A percentile compares a stretch with the other conserved stretches of the same genome.
These are phyloP conservation scores for Cytospora schulzeri DNA, from an alignment of 2,329 filamentous ascomycete species.

Conservation along the genomic window DNA sequence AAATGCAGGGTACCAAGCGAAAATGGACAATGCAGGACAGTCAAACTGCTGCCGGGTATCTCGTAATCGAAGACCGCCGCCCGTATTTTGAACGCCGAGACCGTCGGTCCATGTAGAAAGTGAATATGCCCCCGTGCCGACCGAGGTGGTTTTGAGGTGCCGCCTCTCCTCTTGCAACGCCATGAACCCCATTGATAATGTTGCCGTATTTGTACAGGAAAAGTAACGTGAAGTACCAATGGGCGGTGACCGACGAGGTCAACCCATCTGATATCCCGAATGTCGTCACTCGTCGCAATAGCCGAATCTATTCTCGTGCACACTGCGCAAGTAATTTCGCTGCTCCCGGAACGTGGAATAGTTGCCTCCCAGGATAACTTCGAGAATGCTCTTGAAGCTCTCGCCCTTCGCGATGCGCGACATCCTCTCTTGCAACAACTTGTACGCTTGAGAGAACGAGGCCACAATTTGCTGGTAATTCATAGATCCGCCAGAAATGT, in stretches of 20 bases:
- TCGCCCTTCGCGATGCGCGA: slow-evolving; percentile 42
- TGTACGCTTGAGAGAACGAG: slow-evolving; percentile 69
- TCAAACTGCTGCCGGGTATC: slow-evolving; percentile 26
- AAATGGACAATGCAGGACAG: slow-evolving; percentile 14
- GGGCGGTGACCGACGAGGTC: not conserved
- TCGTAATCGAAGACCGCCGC: slow-evolving; percentile 18
- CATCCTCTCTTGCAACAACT: slow-evolving; percentile 61
- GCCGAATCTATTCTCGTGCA: slow-evolving; percentile 49
- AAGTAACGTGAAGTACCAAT: not conserved
- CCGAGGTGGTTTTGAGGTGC: not conserved
- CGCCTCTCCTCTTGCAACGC: slow-evolving; percentile 3
- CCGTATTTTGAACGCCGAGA: slow-evolving; percentile 24
- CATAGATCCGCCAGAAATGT: slow-evolving; percentile 84
- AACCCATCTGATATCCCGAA: not conserved
- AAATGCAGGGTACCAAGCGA: slow-evolving; percentile 14
- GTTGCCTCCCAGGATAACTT: slow-evolving; percentile 73
- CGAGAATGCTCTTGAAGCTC: slow-evolving; percentile 61
- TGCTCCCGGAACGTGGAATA: slow-evolving; percentile 75
- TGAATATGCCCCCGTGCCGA: slow-evolving; percentile 3
- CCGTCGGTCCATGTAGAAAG: slow-evolving; percentile 2
- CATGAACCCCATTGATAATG: not conserved
- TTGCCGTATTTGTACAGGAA: not conserved
- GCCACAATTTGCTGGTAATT: slow-evolving; percentile 68
- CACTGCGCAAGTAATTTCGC: slow-evolving; percentile 60
- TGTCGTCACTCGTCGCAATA: slow-evolving; percentile 36